A percentile compares a stretch with the other conserved stretches of the same genome.
These are phyloP conservation scores for Lachnellula subtilissima DNA, from an alignment of 2,329 filamentous ascomycete species.

Conservation along the genomic window DNA sequence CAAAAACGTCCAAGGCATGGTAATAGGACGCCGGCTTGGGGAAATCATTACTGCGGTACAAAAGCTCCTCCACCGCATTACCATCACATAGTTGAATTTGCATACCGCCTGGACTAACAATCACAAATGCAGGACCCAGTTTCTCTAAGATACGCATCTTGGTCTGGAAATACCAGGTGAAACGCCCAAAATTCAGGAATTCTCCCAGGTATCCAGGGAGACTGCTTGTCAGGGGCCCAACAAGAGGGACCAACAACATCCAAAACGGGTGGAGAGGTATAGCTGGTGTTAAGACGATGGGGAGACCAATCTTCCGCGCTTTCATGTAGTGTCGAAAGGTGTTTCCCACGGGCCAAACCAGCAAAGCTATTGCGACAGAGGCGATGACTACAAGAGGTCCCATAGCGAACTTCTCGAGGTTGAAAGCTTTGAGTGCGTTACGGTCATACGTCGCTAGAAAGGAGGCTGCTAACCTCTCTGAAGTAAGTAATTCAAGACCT, in stretches of 20 bases:
- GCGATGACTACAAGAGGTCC: too few relatives aligned
- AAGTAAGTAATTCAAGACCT: too few relatives aligned
- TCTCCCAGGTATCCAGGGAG: slow-evolving; percentile 3
- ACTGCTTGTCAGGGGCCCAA: not conserved
- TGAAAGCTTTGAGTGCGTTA: too few relatives aligned
- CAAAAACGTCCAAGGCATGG: slow-evolving; percentile 29
- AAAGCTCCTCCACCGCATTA: slow-evolving; percentile 2
- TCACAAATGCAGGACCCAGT: slow-evolving; percentile 3
- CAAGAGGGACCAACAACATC: not conserved
- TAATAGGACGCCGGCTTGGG: slow-evolving; percentile 4
- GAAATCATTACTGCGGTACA: slow-evolving; percentile 10
- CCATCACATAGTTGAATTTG: slow-evolving; percentile 4
- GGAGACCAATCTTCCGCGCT: slow-evolving; percentile 5
- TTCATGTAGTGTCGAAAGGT: not conserved
- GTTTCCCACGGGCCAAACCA: not conserved
- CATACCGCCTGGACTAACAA: slow-evolving; percentile 3
- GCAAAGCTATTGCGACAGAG: too few relatives aligned
- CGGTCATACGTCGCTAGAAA: too few relatives aligned
- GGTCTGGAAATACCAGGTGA: not conserved
- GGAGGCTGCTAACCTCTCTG: too few relatives aligned
- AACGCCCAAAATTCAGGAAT: not conserved
- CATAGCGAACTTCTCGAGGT: too few relatives aligned
- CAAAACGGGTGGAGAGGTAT: slow-evolving; percentile 5
- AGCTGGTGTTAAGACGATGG: slow-evolving; percentile 4
- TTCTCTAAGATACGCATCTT: not conserved